phyloP scores from a whole-genome alignment of 441 rosid genomes.

The Populus hybrid region DNA sequence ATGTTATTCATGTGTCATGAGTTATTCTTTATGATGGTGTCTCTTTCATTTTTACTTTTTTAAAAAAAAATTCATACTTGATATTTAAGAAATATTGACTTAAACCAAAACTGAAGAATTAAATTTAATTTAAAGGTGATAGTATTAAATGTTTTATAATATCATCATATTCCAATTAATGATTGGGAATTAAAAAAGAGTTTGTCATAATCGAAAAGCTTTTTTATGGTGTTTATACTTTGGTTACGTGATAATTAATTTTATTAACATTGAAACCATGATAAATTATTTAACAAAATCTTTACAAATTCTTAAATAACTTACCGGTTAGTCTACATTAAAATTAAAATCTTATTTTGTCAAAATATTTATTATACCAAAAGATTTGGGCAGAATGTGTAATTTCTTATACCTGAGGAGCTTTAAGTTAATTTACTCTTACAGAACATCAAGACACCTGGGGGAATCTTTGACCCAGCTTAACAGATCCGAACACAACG shows the following conservation, averaged over 20 bases:
- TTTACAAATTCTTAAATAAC: neutral
- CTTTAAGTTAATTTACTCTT: neutral
- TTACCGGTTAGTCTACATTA: neutral
- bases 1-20: neutral
- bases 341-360: neutral
- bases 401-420: neutral
- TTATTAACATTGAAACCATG: neutral
- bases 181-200: neutral
- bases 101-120: too few relatives aligned
- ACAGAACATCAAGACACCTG: neutral
- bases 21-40: neutral
- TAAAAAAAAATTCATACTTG: neutral
- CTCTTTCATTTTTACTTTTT: neutral
- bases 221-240: neutral
- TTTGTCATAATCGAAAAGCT: neutral
- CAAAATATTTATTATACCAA: too few relatives aligned
- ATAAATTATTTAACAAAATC: neutral
- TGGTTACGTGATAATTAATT: neutral
- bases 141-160: neutral
- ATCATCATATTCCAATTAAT: neutral
- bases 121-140: neutral
- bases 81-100: neutral
- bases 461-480: neutral
- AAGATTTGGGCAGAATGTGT: neutral
- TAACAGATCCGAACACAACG: slow-evolving; percentile 8